Evolutionary conservation across 2,329 filamentous ascomycete genomes (phyloP), one percentile per base, ranked within the genome.

Genomic region (Corynespora cassiicola): DNA sequence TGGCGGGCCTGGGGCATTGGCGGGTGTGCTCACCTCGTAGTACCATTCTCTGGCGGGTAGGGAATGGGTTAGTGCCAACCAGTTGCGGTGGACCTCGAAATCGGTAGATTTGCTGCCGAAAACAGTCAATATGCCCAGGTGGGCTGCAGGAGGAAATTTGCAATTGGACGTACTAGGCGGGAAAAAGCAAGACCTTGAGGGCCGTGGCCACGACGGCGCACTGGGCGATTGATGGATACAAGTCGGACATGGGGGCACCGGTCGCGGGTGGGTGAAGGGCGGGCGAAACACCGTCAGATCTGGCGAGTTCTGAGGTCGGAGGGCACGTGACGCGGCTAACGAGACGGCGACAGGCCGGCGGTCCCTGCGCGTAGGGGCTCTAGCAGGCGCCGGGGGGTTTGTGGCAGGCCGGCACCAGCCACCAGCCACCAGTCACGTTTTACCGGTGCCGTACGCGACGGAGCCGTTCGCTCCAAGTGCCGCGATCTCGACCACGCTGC

Each of bases 1-100:
- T 7, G 22, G 5, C 24, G 17, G n/a, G n/a, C n/a, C n/a, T n/a
- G n/a, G n/a, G 6, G 6, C 6, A 10, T 24, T 12, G 16, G 15
- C 8, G 26, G 9, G 11, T 8, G 10, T 36, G 32, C 47, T 50
- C 63, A 84, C 82, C 73, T 99, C 94, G 65, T 86, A 91, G 72
- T 99, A 99, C 94, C 94, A 99, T 54, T 95, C 78, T 68, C 87
- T 84, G 33, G 91, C 72, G 3, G 92, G 88, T 14, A 97, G 79
- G 46, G 88, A 95, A 71, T 96, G 79, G 4, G 94, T 97, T 56
- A 97, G 90, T 49, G 94, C 94, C 25, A 99, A 84, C 94, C 94
- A 99, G 75, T 99, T 99, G 52, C 94, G 86, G 72, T 99, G 94
- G 38, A 99, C 94, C 71, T 99, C 94, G 61, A 99, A 99, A 70